These are phyloP conservation scores for Gryganskiella cystojenkinii DNA, from an alignment of 192 early-diverging fungal genomes.

Conservation along the genomic window DNA sequence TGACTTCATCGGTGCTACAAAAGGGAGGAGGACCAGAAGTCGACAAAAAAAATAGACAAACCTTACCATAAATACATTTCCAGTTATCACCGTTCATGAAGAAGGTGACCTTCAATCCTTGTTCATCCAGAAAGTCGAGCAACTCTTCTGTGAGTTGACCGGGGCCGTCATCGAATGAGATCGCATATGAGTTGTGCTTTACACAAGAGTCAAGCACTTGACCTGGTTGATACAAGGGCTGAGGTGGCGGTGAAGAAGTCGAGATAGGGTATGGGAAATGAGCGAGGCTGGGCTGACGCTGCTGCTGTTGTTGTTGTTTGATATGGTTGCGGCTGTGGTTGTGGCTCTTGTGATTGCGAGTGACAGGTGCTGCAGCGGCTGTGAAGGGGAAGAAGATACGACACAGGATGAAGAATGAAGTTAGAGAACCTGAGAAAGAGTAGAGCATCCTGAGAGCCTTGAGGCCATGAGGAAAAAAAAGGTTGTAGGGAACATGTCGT, in stretches of 20 bases:
- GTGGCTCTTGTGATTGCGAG: no score
- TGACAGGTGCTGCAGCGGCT: no score
- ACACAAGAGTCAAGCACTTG: slow-evolving; percentile 24
- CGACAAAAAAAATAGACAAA: neutral
- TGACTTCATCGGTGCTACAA: no score
- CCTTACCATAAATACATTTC: slow-evolving; percentile 53
- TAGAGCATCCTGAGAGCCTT: no score
- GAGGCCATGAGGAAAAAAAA: no score
- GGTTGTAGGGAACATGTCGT: no score
- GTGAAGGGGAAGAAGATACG: no score
- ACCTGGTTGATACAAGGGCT: slow-evolving; percentile 16
- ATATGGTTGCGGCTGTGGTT: no score
- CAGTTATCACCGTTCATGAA: slow-evolving; percentile 69
- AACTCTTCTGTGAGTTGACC: slow-evolving; percentile 60
- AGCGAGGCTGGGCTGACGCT: neutral
- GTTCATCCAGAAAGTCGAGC: slow-evolving; percentile 59
- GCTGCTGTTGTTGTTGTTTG: no score
- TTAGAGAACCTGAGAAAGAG: no score
- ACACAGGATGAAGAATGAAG: no score
- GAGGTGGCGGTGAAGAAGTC: slow-evolving; percentile 22
- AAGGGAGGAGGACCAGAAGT: neutral
- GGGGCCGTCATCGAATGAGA: slow-evolving; percentile 79
- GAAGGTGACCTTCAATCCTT: slow-evolving; percentile 69
- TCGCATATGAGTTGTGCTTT: slow-evolving; percentile 38
- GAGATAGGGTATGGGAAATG: slow-evolving; percentile 25